Percentiles rank a stretch among this genome's conserved stretches.
phyloP scores from a whole-genome alignment of 805 yeast genomes.

The Candida quercuum region DNA sequence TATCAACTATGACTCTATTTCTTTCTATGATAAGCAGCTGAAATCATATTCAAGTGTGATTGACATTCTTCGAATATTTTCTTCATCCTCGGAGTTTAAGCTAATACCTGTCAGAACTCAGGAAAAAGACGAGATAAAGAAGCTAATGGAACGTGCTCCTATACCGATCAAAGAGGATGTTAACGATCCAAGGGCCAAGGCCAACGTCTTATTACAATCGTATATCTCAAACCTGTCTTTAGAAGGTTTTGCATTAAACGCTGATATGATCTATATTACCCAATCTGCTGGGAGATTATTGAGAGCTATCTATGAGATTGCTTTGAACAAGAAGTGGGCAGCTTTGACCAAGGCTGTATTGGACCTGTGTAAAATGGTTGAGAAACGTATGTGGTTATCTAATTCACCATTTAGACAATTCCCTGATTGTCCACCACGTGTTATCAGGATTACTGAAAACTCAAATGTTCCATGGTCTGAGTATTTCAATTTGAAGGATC shows the following conservation, averaged over 20 bases:
- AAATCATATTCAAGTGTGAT: slow-evolving; percentile 61
- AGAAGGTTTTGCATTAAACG: slow-evolving; percentile 85
- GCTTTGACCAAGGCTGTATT: slow-evolving; percentile 49
- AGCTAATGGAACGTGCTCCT: slow-evolving; percentile 70
- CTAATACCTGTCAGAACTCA: slow-evolving; percentile 82
- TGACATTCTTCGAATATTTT: slow-evolving; percentile 73
- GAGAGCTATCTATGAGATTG: slow-evolving; percentile 80
- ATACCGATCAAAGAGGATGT: slow-evolving; percentile 75
- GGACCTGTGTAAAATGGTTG: slow-evolving; percentile 74
- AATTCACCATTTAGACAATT: slow-evolving; percentile 86
- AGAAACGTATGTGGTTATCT: slow-evolving; percentile 75
- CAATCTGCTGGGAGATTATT: slow-evolving; percentile 90
- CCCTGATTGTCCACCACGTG: slow-evolving; percentile 59
- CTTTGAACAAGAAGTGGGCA: slow-evolving; percentile 69
- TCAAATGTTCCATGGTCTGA: slow-evolving; percentile 80
- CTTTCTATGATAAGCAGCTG: slow-evolving; percentile 54
- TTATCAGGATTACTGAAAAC: slow-evolving; percentile 69
- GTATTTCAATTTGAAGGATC: slow-evolving; percentile 58
- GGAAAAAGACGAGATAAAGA: slow-evolving; percentile 69
- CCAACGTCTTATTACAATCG: slow-evolving; percentile 76
- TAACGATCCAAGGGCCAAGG: slow-evolving; percentile 70
- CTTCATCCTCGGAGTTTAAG: slow-evolving; percentile 81
- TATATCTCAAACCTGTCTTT: slow-evolving; percentile 73
- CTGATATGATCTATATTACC: slow-evolving; percentile 89
- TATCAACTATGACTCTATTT: slow-evolving; percentile 70